Percentiles rank a stretch among this genome's conserved stretches.
Evolutionary conservation across 331 rosid species (phyloP).

Genomic region (Malus hybrid): DNA sequence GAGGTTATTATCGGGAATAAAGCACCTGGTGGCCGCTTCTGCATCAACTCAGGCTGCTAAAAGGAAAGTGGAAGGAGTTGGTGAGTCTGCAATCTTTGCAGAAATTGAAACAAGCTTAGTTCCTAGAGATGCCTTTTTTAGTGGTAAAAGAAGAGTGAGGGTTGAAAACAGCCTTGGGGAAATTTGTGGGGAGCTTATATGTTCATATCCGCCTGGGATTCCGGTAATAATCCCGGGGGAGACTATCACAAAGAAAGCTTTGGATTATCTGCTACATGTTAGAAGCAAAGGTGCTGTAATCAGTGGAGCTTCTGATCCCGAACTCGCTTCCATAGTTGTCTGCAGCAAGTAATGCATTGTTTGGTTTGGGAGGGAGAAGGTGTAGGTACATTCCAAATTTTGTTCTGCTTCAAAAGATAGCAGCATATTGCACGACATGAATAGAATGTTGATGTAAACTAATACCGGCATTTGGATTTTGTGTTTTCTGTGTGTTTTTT

Average conservation of each 20-base stretch:
- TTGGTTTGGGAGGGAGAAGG: background rate
- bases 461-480: background rate
- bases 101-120: constrained; percentile 40
- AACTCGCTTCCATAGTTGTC: constrained; percentile 50
- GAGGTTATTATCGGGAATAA: constrained; percentile 50
- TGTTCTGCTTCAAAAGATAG: background rate
- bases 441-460: background rate
- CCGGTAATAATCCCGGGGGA: constrained; percentile 80
- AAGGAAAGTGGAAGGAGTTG: constrained; percentile 1
- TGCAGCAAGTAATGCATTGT: constrained; percentile 27
- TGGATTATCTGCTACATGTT: constrained; percentile 50
- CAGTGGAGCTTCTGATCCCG: constrained; percentile 74
- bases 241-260: constrained; percentile 48
- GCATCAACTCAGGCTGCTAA: constrained; percentile 15
- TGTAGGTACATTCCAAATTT: background rate
- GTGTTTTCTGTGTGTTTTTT: background rate
- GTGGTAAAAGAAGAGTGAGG: constrained; percentile 47
- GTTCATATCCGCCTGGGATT: constrained; percentile 84
- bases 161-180: constrained; percentile 50
- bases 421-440: background rate
- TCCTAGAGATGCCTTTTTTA: constrained; percentile 85
- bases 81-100: constrained; percentile 35
- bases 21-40: constrained; percentile 33
- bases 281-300: constrained; percentile 50
- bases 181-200: constrained; percentile 73